Evolutionary conservation across 192 early-diverging fungal genomes (phyloP).

Genomic region (Entomortierella parvispora): DNA sequence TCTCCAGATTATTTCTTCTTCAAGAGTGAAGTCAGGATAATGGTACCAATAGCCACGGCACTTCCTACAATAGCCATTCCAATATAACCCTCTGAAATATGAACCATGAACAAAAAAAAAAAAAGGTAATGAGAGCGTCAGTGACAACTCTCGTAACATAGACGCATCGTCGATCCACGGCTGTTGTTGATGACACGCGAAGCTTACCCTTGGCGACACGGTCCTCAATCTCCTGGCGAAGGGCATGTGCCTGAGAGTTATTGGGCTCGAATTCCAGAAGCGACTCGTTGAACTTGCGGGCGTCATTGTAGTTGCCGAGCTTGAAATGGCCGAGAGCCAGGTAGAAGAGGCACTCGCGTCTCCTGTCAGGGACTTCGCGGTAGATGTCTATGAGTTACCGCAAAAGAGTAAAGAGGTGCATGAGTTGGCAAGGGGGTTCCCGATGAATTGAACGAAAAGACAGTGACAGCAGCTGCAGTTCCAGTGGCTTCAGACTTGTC

Average conservation of each 20-base stretch:
- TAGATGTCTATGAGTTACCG: slow-evolving; percentile 78
- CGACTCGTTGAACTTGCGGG: slow-evolving; percentile 81
- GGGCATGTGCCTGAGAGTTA: slow-evolving; percentile 81
- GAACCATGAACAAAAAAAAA: neutral
- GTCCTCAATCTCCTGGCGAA: slow-evolving; percentile 83
- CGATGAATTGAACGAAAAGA: neutral
- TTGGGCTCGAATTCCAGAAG: slow-evolving; percentile 86
- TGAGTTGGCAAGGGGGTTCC: neutral
- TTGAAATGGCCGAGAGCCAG: slow-evolving; percentile 92
- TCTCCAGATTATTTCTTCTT: slow-evolving; percentile 29
- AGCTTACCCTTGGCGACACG: slow-evolving; percentile 76
- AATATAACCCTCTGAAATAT: slow-evolving; percentile 82
- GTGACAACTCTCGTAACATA: too few species aligned
- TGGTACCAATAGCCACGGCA: slow-evolving; percentile 73
- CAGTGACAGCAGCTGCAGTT: neutral
- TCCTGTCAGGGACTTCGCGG: slow-evolving; percentile 79
- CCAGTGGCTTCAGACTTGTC: neutral
- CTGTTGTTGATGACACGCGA: too few species aligned
- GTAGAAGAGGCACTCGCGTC: slow-evolving; percentile 96
- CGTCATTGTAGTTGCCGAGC: slow-evolving; percentile 86
- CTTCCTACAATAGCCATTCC: slow-evolving; percentile 91
- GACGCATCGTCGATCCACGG: too few species aligned
- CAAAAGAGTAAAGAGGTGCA: neutral
- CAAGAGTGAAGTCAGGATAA: slow-evolving; percentile 65
- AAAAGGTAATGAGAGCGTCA: neutral